Percentiles rank a stretch among this genome's conserved stretches.
Evolutionary conservation across 352 stramenopile species (phyloP).

Genomic region (Phytophthora sp.): DNA sequence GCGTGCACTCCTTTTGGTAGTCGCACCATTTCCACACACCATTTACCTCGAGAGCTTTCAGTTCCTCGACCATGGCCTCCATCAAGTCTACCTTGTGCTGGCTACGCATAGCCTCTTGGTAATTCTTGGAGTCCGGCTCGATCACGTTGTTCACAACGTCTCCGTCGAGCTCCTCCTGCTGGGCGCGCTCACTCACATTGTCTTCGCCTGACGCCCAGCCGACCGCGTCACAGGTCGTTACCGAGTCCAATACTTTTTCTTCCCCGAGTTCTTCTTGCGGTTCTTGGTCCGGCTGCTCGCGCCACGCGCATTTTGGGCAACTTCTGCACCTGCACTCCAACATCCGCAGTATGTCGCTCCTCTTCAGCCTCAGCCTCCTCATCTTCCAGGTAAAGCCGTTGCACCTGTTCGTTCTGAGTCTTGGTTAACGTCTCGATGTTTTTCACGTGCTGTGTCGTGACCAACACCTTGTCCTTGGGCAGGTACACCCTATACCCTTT

Average conservation of each 20-base stretch:
- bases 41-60: neutral
- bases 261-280: neutral
- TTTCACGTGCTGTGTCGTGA: slow-evolving; percentile 12
- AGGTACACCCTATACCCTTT: slow-evolving; percentile 31
- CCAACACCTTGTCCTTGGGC: slow-evolving; percentile 5
- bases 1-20: neutral
- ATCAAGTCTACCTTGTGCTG: no score
- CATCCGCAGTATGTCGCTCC: no score
- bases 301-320: neutral
- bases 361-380: neutral
- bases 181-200: neutral
- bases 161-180: neutral
- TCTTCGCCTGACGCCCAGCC: neutral
- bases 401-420: neutral
- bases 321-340: no score
- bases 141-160: neutral
- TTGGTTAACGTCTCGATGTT: neutral
- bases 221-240: neutral
- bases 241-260: neutral
- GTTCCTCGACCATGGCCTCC: neutral
- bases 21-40: neutral
- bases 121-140: neutral
- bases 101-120: neutral
- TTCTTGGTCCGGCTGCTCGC: neutral
- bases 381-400: neutral